Conservation (phyloP, 768 basidiomycete species). For the Agaricus bisporus region DNA sequence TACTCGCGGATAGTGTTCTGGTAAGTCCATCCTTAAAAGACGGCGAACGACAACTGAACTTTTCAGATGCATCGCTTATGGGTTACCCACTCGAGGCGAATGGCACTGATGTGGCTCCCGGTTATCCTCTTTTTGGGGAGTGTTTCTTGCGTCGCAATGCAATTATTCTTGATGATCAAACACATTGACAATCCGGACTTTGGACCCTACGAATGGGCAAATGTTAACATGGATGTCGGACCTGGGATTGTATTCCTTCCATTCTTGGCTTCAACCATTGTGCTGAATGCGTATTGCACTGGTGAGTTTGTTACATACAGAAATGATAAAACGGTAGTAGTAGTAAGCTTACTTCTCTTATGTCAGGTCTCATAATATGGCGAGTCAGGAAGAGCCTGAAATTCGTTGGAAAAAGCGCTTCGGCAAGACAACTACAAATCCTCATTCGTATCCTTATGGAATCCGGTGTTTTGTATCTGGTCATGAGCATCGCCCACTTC, state of each 20-base stretch:
- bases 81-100: conserved; percentile 3
- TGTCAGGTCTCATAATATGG: too few species aligned
- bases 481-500: conserved; percentile 2
- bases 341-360: neutral
- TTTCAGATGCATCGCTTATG: conserved; percentile 9
- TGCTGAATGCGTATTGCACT: conserved; percentile 2
- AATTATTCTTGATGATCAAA: neutral
- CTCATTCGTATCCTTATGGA: conserved; percentile 1
- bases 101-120: conserved; percentile 1
- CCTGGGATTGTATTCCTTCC: conserved; percentile 5
- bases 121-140: conserved; percentile 3
- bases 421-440: neutral
- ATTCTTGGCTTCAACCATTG: conserved; percentile 5
- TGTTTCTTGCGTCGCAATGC: neutral
- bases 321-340: neutral
- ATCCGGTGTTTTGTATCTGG: conserved; percentile 3
- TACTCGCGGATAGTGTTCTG: neutral
- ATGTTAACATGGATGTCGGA: neutral
- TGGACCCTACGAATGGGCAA: neutral
- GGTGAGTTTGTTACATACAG: neutral
- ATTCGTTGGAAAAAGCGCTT: neutral
- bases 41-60: neutral
- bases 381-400: too few species aligned
- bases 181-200: neutral
- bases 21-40: neutral